Evolutionary conservation across 1,284 basidiomycete species (phyloP).

Genomic region (Cystobasidiaceae sp.): DNA sequence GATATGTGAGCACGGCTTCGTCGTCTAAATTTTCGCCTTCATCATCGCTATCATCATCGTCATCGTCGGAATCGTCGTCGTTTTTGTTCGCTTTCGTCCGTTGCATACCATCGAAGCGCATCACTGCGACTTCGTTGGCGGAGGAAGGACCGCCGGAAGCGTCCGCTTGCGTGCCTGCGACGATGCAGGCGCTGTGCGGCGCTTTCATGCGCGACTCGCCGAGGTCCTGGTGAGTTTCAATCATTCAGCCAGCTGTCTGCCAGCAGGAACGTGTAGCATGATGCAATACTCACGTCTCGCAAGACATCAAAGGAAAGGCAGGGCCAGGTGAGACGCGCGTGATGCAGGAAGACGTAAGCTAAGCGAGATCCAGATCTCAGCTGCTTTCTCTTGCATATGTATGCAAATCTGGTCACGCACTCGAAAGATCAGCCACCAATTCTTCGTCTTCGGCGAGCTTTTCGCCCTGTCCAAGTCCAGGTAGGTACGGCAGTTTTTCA

Average conservation of each 20-base stretch:
- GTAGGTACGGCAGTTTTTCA: conserved; percentile 49
- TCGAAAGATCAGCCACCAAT: conserved; percentile 87
- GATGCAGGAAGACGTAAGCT: conserved; percentile 89
- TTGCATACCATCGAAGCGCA: conserved; percentile 80
- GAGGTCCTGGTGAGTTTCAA: no score
- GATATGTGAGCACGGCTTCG: conserved; percentile 87
- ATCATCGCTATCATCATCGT: conserved; percentile 67
- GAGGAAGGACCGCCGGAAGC: conserved; percentile 54
- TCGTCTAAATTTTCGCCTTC: conserved; percentile 74
- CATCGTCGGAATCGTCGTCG: conserved; percentile 43
- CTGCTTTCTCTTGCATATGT: no score
- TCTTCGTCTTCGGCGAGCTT: conserved; percentile 73
- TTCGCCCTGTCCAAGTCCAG: conserved; percentile 45
- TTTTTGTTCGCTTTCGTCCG: conserved; percentile 66
- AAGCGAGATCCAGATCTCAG: no score
- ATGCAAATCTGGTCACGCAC: not conserved
- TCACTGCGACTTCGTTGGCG: conserved; percentile 72
- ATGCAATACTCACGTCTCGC: conserved; percentile 46
- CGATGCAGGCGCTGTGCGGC: conserved; percentile 83
- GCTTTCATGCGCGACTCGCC: conserved; percentile 84
- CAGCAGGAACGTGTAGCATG: not conserved
- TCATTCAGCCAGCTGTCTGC: not conserved
- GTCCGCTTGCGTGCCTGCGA: conserved; percentile 70
- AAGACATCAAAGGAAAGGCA: conserved; percentile 94
- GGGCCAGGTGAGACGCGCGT: conserved; percentile 89